Percentiles rank a stretch among this genome's conserved stretches.
Evolutionary conservation across 1,284 basidiomycete species (phyloP).

Genomic region (Schizopora paradoxa): DNA sequence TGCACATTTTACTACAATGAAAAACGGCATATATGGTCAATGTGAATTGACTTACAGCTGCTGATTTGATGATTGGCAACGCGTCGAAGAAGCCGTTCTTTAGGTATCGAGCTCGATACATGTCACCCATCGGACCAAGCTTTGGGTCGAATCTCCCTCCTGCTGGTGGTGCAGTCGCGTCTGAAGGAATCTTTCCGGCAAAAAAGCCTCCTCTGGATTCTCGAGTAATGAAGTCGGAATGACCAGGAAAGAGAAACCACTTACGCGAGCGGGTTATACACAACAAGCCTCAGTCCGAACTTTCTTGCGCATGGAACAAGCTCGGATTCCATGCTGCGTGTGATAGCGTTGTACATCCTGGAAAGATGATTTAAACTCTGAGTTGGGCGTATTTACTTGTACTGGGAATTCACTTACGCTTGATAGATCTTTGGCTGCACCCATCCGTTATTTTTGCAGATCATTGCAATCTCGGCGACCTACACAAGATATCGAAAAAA

Average conservation of each 20-base stretch:
- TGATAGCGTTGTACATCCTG: slow-evolving; percentile 50
- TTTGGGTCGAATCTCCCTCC: slow-evolving; percentile 33
- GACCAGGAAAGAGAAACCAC: too few species aligned
- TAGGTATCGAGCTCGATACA: slow-evolving; percentile 41
- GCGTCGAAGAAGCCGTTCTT: slow-evolving; percentile 42
- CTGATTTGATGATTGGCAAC: slow-evolving; percentile 35
- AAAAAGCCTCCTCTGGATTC: slow-evolving; percentile 37
- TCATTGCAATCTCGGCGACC: slow-evolving; percentile 51
- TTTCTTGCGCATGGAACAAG: slow-evolving; percentile 53
- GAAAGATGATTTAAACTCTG: not conserved
- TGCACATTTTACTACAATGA: slow-evolving; percentile 18
- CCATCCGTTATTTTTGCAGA: slow-evolving; percentile 46
- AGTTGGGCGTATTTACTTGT: slow-evolving; percentile 2
- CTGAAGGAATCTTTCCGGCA: slow-evolving; percentile 37
- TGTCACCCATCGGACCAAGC: slow-evolving; percentile 27
- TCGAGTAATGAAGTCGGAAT: not conserved
- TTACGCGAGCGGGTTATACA: slow-evolving; percentile 48
- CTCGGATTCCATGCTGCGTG: slow-evolving; percentile 48
- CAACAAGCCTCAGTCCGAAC: slow-evolving; percentile 47
- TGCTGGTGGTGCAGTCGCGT: slow-evolving; percentile 25
- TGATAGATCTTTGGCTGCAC: slow-evolving; percentile 52
- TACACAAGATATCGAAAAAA: slow-evolving; percentile 19
- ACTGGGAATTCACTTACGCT: slow-evolving; percentile 17
- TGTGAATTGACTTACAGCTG: slow-evolving; percentile 26
- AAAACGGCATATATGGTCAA: slow-evolving; percentile 5